Evolutionary conservation across 176 grass and related monocot genomes (phyloP).

Genomic region (Thinopyrum elongatum): DNA sequence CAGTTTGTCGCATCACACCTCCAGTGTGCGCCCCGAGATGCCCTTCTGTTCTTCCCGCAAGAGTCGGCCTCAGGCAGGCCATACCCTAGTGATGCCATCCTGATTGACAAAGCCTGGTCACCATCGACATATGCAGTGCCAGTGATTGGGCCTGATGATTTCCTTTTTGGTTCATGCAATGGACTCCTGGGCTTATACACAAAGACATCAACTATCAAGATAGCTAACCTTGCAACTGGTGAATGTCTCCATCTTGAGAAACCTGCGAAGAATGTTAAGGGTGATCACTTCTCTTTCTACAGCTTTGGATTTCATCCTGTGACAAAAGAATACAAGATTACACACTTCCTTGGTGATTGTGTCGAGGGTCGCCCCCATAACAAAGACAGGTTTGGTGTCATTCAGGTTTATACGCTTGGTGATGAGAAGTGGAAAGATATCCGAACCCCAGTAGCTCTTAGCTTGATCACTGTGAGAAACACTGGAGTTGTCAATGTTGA

Average conservation of each 20-base stretch:
- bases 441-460: not conserved
- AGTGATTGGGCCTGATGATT: conserved; percentile 17
- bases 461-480: not conserved
- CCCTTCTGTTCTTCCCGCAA: conserved; percentile 11
- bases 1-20: not conserved
- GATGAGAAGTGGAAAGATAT: conserved; percentile 28
- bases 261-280: not conserved
- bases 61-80: not conserved
- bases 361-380: not conserved
- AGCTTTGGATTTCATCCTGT: conserved; percentile 14
- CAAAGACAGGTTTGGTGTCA: not conserved
- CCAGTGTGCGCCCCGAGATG: not conserved
- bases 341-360: not conserved
- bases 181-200: conserved; percentile 18
- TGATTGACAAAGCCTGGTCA: conserved; percentile 5
- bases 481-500: conserved; percentile 1
- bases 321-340: conserved; percentile 36
- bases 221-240: not conserved
- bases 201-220: not conserved
- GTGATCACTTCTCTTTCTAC: conserved; percentile 21
- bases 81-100: conserved; percentile 26
- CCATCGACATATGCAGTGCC: not conserved
- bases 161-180: not conserved
- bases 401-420: conserved; percentile 38
- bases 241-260: conserved; percentile 8